Evolutionary conservation across 169 alveolate genomes (phyloP).

Genomic region (Perkinsus olseni): DNA sequence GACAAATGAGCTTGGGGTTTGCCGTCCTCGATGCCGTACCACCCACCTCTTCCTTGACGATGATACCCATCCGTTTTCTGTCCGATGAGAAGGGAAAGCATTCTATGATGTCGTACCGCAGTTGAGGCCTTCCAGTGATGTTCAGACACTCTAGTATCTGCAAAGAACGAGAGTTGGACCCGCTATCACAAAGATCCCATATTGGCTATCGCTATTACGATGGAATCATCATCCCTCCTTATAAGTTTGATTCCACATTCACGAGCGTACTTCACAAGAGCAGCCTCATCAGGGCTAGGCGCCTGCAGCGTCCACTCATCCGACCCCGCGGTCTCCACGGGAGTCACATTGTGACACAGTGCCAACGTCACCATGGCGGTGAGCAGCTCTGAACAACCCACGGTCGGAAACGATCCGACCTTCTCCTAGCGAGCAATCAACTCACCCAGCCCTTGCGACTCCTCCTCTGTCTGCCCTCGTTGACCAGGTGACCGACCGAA

Average conservation of each 20-base stretch:
- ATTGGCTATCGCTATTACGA: slow-evolving; percentile 52
- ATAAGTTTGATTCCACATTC: slow-evolving; percentile 73
- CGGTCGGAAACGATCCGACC: no score
- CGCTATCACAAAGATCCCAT: not conserved
- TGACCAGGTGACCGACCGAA: not conserved
- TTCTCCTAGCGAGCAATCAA: not conserved
- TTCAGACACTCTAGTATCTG: not conserved
- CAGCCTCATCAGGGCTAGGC: slow-evolving; percentile 98
- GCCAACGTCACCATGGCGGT: slow-evolving; percentile 71
- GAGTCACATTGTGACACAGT: slow-evolving; percentile 86
- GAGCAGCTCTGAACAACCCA: slow-evolving; percentile 40
- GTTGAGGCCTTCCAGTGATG: slow-evolving; percentile 6
- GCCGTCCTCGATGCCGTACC: no score
- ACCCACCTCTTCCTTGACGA: slow-evolving; percentile 60
- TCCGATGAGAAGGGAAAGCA: slow-evolving; percentile 94
- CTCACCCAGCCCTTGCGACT: not conserved
- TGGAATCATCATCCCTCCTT: slow-evolving; percentile 68
- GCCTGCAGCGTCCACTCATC: slow-evolving; percentile 64
- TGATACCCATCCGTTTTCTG: slow-evolving; percentile 95
- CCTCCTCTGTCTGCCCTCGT: not conserved
- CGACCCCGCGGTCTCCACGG: slow-evolving; percentile 39
- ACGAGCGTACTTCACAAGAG: slow-evolving; percentile 89
- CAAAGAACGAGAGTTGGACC: not conserved
- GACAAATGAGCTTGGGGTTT: no score
- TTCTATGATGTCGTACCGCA: slow-evolving; percentile 72